Conservation (phyloP, 176 grass and related monocot genomes). For the Oryza glaberrima region DNA sequence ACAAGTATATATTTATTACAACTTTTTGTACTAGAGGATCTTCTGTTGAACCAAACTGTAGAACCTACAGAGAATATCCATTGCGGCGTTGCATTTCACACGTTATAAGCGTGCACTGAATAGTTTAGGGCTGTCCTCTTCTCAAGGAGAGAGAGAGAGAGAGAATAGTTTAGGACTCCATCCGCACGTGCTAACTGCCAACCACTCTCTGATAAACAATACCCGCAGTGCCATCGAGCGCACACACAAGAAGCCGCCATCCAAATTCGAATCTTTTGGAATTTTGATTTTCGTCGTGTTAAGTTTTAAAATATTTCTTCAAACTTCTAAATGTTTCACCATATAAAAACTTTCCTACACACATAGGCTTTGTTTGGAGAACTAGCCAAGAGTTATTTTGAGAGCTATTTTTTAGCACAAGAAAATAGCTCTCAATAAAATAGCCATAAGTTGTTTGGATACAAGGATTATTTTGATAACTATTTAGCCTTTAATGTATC, state of each 20-base stretch:
- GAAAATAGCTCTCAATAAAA: no score
- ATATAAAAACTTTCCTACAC: no score
- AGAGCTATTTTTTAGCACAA: no score
- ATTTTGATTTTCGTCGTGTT: not conserved
- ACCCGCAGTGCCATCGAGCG: not conserved
- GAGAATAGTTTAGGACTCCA: conserved; percentile 9
- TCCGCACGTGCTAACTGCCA: conserved; percentile 35
- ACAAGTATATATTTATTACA: no score
- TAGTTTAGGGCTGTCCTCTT: not conserved
- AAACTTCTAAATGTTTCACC: no score
- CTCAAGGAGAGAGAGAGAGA: not conserved
- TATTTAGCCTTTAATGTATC: no score
- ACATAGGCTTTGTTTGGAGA: no score
- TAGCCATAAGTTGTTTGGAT: no score
- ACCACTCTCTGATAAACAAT: not conserved
- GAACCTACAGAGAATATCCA: conserved; percentile 4
- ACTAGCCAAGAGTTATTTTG: no score
- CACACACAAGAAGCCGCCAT: not conserved
- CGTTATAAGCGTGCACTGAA: not conserved
- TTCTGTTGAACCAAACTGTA: not conserved
- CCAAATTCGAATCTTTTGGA: conserved; percentile 3
- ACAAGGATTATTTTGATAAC: no score
- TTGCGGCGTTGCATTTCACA: conserved; percentile 19
- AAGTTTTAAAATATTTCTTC: no score
- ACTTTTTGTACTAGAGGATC: no score